These are phyloP conservation scores for Trichosporon sp. DNA, from an alignment of 1,284 basidiomycete genomes.

Conservation along the genomic window DNA sequence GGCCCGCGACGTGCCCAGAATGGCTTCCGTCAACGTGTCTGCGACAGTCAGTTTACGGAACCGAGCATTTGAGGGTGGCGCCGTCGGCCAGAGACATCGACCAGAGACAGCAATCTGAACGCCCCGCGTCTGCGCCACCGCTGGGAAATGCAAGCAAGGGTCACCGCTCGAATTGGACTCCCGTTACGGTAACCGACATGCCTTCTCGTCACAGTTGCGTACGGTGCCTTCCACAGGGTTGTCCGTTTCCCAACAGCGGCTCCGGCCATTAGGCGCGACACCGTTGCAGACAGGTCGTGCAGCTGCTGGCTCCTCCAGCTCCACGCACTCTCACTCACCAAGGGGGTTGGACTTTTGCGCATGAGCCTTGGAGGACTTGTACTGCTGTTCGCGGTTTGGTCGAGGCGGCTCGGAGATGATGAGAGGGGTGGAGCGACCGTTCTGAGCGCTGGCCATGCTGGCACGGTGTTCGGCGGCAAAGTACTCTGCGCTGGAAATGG, in stretches of 20 bases:
- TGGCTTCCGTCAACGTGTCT: slow-evolving; percentile 3
- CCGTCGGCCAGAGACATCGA: not conserved
- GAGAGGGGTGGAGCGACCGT: not conserved
- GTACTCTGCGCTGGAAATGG: slow-evolving; percentile 2
- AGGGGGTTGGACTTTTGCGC: not conserved
- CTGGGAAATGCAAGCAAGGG: not conserved
- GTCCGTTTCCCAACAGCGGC: not conserved
- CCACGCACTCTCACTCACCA: not conserved
- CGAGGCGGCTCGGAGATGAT: not conserved
- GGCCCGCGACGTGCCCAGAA: not conserved
- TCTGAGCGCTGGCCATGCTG: not conserved
- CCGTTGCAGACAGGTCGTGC: not conserved
- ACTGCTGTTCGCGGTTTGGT: not conserved
- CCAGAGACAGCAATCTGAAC: not conserved
- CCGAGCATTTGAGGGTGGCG: not conserved
- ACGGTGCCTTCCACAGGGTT: not conserved
- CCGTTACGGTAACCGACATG: not conserved
- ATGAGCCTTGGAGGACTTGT: not conserved
- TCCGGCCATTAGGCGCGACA: not conserved
- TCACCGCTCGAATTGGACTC: not conserved
- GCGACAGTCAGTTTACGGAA: not conserved
- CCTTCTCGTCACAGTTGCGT: not conserved
- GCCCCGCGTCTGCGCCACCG: not conserved
- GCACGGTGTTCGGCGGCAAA: slow-evolving; percentile 4
- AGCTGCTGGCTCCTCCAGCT: not conserved